Evolutionary conservation across 179 eudicot genomes (phyloP).

Genomic region (Patellifolia procumbens): DNA sequence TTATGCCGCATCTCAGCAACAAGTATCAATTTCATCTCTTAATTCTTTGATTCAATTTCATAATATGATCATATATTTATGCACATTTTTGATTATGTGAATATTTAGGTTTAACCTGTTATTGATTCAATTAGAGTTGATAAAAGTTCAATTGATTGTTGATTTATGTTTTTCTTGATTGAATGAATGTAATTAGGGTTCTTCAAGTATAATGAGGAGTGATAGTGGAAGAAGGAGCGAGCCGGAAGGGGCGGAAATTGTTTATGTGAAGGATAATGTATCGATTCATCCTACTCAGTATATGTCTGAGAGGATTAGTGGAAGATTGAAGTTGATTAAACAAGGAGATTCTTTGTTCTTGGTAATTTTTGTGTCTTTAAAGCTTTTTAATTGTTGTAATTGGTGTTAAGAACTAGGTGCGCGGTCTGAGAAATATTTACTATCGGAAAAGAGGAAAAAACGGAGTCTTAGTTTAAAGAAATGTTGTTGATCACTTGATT

Average conservation of each 20-base stretch:
- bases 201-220: slow-evolving; percentile 53
- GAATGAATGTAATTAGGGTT: slow-evolving; percentile 29
- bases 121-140: slow-evolving; percentile 8
- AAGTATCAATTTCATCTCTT: slow-evolving; percentile 40
- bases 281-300: slow-evolving; percentile 93
- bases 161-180: background rate
- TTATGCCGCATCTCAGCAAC: slow-evolving; percentile 86
- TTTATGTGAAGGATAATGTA: slow-evolving; percentile 81
- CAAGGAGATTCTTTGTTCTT: slow-evolving; percentile 63
- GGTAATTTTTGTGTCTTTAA: slow-evolving; percentile 41
- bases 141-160: background rate
- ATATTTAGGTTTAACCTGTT: background rate
- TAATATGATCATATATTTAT: slow-evolving; percentile 5
- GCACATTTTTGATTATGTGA: background rate
- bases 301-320: slow-evolving; percentile 86
- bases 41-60: background rate
- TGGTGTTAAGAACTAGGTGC: too few species aligned
- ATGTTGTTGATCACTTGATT: slow-evolving; percentile 6
- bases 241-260: slow-evolving; percentile 65
- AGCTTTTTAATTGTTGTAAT: background rate
- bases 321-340: slow-evolving; percentile 77
- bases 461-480: too few species aligned
- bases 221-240: slow-evolving; percentile 69
- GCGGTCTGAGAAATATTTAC: too few species aligned
- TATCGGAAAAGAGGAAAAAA: too few species aligned